Evolutionary conservation across 2,329 filamentous ascomycete genomes (phyloP).

Genomic region (Corinectria fuckeliana): DNA sequence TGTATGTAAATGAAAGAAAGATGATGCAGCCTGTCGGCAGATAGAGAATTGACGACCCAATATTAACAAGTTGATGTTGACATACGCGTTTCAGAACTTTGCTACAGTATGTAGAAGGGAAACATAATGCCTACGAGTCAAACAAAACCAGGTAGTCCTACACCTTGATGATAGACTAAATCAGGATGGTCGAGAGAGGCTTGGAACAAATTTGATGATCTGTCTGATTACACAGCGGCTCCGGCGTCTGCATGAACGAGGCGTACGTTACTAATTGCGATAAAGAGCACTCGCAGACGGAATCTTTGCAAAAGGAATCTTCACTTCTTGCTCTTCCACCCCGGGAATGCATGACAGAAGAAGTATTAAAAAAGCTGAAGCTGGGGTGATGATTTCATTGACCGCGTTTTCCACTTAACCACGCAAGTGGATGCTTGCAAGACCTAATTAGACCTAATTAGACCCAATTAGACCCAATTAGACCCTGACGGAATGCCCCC

Average conservation of each 20-base stretch:
- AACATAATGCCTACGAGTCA: neutral
- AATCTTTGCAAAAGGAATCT: no score
- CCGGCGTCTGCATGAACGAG: no score
- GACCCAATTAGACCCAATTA: neutral
- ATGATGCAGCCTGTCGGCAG: neutral
- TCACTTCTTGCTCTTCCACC: no score
- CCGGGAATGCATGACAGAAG: no score
- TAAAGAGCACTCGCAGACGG: no score
- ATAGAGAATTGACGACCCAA: neutral
- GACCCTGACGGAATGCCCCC: neutral
- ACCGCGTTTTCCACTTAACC: no score
- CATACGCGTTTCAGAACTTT: no score
- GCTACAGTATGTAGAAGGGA: neutral
- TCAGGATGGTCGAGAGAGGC: neutral
- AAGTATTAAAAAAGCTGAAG: no score
- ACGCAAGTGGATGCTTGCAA: no score
- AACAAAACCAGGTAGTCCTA: neutral
- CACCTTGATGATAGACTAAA: neutral
- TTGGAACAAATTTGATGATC: neutral
- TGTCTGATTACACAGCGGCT: conserved; percentile 1
- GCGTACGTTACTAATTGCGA: no score
- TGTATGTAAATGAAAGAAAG: neutral
- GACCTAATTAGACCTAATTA: no score
- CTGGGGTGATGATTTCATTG: no score
- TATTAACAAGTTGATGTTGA: neutral